Percentiles rank a stretch among this genome's conserved stretches.
phyloP scores from a whole-genome alignment of 768 basidiomycete genomes.

The Macrolepiota fuliginosa region DNA sequence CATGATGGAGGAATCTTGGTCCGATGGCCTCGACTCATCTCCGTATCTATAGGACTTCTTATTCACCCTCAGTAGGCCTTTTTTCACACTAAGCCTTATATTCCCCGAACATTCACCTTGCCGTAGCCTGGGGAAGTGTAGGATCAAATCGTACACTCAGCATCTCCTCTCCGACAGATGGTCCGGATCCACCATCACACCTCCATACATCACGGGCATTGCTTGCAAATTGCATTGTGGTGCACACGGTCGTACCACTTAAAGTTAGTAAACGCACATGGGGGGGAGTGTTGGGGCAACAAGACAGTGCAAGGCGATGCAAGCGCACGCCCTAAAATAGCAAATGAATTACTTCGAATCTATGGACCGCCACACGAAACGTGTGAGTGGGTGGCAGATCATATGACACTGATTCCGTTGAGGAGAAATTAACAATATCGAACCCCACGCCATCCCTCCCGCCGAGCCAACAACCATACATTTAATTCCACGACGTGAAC shows the following conservation, averaged over 20 bases:
- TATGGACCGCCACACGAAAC: background rate
- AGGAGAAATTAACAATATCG: background rate
- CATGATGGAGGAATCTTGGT: background rate
- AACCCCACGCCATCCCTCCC: too few relatives aligned
- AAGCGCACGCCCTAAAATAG: background rate
- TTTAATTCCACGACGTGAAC: background rate
- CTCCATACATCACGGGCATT: background rate
- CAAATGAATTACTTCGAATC: background rate
- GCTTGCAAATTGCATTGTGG: background rate
- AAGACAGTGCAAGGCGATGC: background rate
- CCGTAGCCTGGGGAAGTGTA: background rate
- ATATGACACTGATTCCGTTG: background rate
- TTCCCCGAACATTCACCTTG: background rate
- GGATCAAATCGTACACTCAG: background rate
- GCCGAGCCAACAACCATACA: background rate
- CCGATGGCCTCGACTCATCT: background rate
- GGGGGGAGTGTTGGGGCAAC: background rate
- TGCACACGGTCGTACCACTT: background rate
- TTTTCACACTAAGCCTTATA: background rate
- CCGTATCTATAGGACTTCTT: background rate
- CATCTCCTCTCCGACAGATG: background rate
- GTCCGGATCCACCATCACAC: background rate
- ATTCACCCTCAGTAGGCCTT: background rate
- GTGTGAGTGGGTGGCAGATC: background rate
- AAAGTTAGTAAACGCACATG: too few relatives aligned